Evolutionary conservation across 352 stramenopile genomes (phyloP), one percentile per base, ranked within the genome.

Genomic region (Phytophthora sp.): DNA sequence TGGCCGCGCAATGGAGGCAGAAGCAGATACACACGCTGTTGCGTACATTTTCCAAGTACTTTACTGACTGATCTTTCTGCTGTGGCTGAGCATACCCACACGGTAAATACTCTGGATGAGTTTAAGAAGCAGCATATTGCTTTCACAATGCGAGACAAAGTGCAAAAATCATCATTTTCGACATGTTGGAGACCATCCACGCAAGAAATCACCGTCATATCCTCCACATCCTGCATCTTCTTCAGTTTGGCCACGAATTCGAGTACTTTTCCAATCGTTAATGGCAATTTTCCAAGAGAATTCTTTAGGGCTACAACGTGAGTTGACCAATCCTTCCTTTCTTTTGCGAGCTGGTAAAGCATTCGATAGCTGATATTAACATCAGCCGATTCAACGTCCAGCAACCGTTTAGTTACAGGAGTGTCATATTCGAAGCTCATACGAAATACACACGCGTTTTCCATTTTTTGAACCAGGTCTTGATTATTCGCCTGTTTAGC

Each of bases 121-220:
- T 28, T 46, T 15, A 56, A 10, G 18, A 56, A 46, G 1, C 23
- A 26, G 34, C 34, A 30, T 20, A 56, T 20, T 17, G 34, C 0
- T 28, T 7, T 26, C 49, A 56, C 5, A 12, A 49, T 37, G n/a
- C 50, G 35, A 56, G 32, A 46, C 15, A 46, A 56, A 12, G 39
- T 17, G 32, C 35, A 30, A 7, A 4, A 31, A 2, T 24, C 41
- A 44, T 69, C 44, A 37, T 57, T 41, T 12, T 17, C n/a, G 12
- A 69, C 31, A 23, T 53, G 46, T 26, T 74, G 46, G 2, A 74
- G 38, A 35, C 49, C 60, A 54, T 70, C 66, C 39, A 74, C 44
- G 41, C 66, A 74, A 32, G 70, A 35, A 34, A 70, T 63, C 26
- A 66, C 60, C 32, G 54, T 71, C 54, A 69, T 70, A 55, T 69